phyloP scores from a whole-genome alignment of 2,329 filamentous ascomycete genomes.

The Colletotrichum sp. region DNA sequence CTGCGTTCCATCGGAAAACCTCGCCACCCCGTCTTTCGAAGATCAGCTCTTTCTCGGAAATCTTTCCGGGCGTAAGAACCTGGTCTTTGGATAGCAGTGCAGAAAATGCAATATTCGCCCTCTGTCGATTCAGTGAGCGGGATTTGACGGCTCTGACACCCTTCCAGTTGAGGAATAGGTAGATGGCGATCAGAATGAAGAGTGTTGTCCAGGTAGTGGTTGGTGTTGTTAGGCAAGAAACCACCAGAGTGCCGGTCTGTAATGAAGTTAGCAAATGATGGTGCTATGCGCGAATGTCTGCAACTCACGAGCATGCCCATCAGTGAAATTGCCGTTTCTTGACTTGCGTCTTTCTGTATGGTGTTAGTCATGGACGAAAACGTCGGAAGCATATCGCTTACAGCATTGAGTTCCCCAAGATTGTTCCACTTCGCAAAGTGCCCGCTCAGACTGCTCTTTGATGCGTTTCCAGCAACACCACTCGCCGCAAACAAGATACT shows the following conservation, averaged over 20 bases:
- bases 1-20: constrained; percentile 6
- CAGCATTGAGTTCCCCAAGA: constrained; percentile 12
- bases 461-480: constrained; percentile 12
- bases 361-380: not conserved
- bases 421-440: constrained; percentile 20
- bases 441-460: constrained; percentile 15
- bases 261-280: not conserved
- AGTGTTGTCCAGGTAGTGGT: constrained; percentile 1
- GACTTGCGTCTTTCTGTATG: constrained; percentile 8
- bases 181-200: not conserved
- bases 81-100: not conserved
- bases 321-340: constrained; percentile 13
- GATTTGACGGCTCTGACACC: constrained; percentile 11
- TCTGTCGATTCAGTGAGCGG: constrained; percentile 10
- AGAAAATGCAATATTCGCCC: constrained; percentile 11
- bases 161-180: constrained; percentile 14
- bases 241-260: not conserved
- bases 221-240: not conserved
- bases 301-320: constrained; percentile 18
- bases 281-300: no score
- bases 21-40: constrained; percentile 9
- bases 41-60: constrained; percentile 1
- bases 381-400: fast-evolving
- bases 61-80: not conserved
- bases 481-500: constrained; percentile 6